Percentiles rank a stretch among this genome's conserved stretches.
These are phyloP conservation scores for Podospora fimiseda DNA, from an alignment of 495 filamentous ascomycete genomes.

Conservation along the genomic window DNA sequence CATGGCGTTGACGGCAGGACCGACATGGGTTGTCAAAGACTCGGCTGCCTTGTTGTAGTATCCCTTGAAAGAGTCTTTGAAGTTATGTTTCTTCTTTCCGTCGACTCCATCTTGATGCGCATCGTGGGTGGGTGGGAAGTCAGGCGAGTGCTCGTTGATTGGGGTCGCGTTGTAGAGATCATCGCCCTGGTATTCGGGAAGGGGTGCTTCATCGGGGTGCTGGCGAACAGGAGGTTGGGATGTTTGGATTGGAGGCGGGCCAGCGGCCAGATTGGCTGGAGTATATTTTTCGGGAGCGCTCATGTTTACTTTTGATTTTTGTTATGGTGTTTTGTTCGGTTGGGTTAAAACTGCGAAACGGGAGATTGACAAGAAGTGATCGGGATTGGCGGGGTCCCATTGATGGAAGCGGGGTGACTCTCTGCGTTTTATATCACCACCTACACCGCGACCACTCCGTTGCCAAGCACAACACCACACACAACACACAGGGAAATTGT, in stretches of 20 bases:
- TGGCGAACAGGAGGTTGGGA: neutral
- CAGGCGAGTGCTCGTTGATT: conserved; percentile 17
- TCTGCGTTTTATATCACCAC: no score
- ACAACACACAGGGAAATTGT: no score
- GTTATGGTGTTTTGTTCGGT: no score
- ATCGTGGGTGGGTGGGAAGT: conserved; percentile 7
- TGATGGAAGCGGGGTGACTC: no score
- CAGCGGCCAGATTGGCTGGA: neutral
- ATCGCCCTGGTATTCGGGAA: neutral
- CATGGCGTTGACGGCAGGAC: conserved; percentile 60
- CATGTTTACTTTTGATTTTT: neutral
- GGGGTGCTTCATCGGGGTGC: neutral
- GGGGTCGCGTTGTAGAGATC: conserved; percentile 27
- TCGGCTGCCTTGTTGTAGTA: conserved; percentile 12
- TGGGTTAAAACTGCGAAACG: no score
- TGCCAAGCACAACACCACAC: no score
- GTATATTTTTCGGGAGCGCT: neutral
- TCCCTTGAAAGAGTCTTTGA: conserved; percentile 14
- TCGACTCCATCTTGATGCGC: conserved; percentile 6
- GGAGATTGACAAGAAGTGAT: no score
- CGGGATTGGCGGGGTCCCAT: no score
- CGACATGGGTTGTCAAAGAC: conserved; percentile 27
- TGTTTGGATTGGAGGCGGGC: neutral
- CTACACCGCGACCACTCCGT: no score
- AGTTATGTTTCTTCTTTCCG: conserved; percentile 20